Conservation (phyloP, 805 yeast genomes). For the Cyberlindnera veronae region DNA sequence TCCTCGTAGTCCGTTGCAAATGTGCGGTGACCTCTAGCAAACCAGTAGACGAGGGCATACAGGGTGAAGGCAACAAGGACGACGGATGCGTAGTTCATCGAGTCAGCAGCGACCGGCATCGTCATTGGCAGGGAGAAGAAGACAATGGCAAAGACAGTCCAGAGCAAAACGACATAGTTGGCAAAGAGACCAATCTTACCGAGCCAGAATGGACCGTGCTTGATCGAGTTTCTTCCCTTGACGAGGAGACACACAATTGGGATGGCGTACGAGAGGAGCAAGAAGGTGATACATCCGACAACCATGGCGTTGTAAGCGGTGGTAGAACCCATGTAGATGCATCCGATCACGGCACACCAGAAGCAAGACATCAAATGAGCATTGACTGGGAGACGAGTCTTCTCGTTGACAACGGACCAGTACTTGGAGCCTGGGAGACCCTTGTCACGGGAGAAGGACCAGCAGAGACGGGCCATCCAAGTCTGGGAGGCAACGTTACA, state of each 20-base stretch:
- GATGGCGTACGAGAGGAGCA: constrained; percentile 53
- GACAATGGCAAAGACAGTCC: constrained; percentile 57
- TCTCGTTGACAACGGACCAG: constrained; percentile 45
- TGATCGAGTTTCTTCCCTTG: constrained; percentile 49
- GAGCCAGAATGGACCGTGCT: constrained; percentile 66
- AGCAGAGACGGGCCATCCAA: constrained; percentile 64
- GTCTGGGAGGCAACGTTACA: constrained; percentile 61
- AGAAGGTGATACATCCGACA: constrained; percentile 56
- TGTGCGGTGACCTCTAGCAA: constrained; percentile 33
- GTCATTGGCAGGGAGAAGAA: constrained; percentile 63
- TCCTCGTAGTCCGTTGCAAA: constrained; percentile 27
- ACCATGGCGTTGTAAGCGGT: constrained; percentile 67
- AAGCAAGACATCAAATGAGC: constrained; percentile 55
- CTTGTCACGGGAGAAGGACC: constrained; percentile 67
- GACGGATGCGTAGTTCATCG: constrained; percentile 66
- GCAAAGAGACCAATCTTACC: constrained; percentile 51
- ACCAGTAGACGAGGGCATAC: constrained; percentile 53
- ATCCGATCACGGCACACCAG: constrained; percentile 52
- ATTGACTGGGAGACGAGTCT: constrained; percentile 51
- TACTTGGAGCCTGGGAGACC: constrained; percentile 54
- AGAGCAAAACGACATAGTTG: constrained; percentile 47
- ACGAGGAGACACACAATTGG: constrained; percentile 47
- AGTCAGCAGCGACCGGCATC: constrained; percentile 56
- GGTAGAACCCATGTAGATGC: constrained; percentile 61
- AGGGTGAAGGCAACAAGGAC: constrained; percentile 46